These are phyloP conservation scores for Septoria linicola DNA, from an alignment of 2,329 filamentous ascomycete species.

Conservation along the genomic window DNA sequence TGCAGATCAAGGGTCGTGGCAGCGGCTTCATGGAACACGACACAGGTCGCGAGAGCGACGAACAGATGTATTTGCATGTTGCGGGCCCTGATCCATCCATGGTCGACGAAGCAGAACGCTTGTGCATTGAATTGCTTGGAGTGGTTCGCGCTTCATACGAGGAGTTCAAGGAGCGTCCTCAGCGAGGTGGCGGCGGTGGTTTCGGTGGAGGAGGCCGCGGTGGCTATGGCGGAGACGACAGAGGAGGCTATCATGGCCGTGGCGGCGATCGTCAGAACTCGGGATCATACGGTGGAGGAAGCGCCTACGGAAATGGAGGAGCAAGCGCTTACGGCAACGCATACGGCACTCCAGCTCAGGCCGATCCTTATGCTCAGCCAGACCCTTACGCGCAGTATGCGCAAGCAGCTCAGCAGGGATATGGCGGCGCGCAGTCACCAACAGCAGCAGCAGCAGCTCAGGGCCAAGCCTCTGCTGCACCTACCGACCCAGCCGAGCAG, in stretches of 20 bases:
- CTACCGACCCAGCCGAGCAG: slow-evolving; percentile 31
- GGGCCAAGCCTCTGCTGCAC: slow-evolving; percentile 30
- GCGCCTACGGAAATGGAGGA: slow-evolving; percentile 36
- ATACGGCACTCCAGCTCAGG: slow-evolving; percentile 16
- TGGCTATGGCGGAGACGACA: slow-evolving; percentile 38
- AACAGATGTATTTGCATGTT: slow-evolving; percentile 95
- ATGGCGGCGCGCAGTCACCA: slow-evolving; percentile 37
- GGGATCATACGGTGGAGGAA: slow-evolving; percentile 40
- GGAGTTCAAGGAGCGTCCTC: slow-evolving; percentile 72
- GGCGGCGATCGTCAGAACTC: slow-evolving; percentile 35
- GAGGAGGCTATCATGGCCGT: slow-evolving; percentile 42
- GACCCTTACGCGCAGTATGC: slow-evolving; percentile 10
- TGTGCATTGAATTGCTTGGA: slow-evolving; percentile 81
- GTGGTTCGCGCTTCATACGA: slow-evolving; percentile 91
- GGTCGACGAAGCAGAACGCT: slow-evolving; percentile 81
- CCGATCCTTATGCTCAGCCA: slow-evolving; percentile 3
- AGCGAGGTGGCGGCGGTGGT: slow-evolving; percentile 43
- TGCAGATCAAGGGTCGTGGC: slow-evolving; percentile 95
- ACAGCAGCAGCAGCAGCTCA: slow-evolving; percentile 37
- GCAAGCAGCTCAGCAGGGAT: slow-evolving; percentile 19
- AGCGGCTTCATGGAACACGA: slow-evolving; percentile 90
- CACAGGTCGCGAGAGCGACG: slow-evolving; percentile 87
- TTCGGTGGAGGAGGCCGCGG: slow-evolving; percentile 42
- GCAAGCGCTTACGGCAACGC: slow-evolving; percentile 27
- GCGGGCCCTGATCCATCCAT: slow-evolving; percentile 84